phyloP scores from a whole-genome alignment of 352 stramenopile species.

The Phytophthora multivora region DNA sequence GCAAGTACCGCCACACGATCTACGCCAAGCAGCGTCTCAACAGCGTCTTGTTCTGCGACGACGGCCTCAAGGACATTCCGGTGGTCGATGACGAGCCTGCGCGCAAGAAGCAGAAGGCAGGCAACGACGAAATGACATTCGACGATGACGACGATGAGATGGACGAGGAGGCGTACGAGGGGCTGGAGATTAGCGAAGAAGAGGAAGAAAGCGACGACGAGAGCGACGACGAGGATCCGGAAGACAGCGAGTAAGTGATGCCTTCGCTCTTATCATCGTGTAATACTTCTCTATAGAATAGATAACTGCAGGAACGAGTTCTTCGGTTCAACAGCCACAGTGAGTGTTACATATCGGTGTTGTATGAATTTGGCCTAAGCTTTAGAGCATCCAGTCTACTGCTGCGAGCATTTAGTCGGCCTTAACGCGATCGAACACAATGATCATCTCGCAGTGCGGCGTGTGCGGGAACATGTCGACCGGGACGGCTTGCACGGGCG shows the following conservation, averaged over 20 bases:
- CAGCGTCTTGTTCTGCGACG: conserved; percentile 88
- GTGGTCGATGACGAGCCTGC: conserved; percentile 34
- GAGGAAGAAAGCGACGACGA: conserved; percentile 39
- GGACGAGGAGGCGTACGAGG: conserved; percentile 85
- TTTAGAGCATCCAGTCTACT: neutral
- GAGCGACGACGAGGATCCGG: conserved; percentile 14
- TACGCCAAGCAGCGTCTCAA: conserved; percentile 92
- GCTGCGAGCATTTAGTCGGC: conserved; percentile 13
- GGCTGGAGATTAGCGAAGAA: conserved; percentile 74
- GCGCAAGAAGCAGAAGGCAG: conserved; percentile 56
- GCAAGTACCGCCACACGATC: conserved; percentile 72
- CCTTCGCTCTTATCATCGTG: neutral
- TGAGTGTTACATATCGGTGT: neutral
- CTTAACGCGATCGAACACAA: conserved; percentile 94
- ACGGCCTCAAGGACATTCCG: conserved; percentile 72
- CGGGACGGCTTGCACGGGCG: conserved; percentile 90
- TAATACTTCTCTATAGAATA: conserved; percentile 27
- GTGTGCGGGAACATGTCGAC: conserved; percentile 99
- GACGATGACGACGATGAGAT: conserved; percentile 64
- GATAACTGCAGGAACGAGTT: conserved; percentile 8
- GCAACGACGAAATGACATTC: conserved; percentile 45
- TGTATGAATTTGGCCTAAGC: neutral
- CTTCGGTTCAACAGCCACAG: neutral
- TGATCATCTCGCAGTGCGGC: conserved; percentile 98
- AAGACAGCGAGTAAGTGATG: conserved; percentile 17